Evolutionary conservation across 2,329 filamentous ascomycete genomes (phyloP), one percentile per base, ranked within the genome.

Genomic region (Juglanconis oblonga): DNA sequence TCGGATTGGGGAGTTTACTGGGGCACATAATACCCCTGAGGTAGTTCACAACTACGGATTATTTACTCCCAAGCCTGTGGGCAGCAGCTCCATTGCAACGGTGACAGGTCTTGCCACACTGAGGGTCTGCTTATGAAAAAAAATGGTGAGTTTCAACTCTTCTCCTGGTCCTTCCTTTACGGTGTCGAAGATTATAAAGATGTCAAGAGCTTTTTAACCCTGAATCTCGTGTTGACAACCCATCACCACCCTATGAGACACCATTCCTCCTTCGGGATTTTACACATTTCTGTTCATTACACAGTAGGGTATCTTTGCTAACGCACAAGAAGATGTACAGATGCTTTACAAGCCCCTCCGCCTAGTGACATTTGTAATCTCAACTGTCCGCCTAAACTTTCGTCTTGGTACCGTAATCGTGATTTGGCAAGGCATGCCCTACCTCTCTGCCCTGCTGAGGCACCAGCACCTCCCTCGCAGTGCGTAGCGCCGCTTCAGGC

Each of bases 201-300:
- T 68, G 73, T 72, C 78, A 80, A 81, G 83, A 86, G 83, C 83
- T 87, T 87, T 87, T 87, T 86, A 86, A 87, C 82, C 82, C 83
- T 86, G 83, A 83, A 78, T 75, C 72, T 76, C 70, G 70, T 79
- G 80, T 85, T 83, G 82, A 85, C 75, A 74, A 77, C 72, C 79
- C 77, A 82, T 81, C 77, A 85, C 73, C 73, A 82, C 75, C 68
- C 67, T 85, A 84, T 86, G 84, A 86, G 82, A 79, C 73, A 75
- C 70, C 57, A 60, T 55, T 59, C 44, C 47, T 58, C 44, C 62
- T 57, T 64, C 63, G 47, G 49, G 31, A 56, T 62, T 62, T 58
- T 62, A 47, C 53, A 62, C 65, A 66, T 45, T 67, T 64, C 42
- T 48, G 35, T 52, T 48, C 35, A 58, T 58, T 54, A 50, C 52